Conservation (phyloP, 2,329 filamentous ascomycete species). For the Xylaria sp. region DNA sequence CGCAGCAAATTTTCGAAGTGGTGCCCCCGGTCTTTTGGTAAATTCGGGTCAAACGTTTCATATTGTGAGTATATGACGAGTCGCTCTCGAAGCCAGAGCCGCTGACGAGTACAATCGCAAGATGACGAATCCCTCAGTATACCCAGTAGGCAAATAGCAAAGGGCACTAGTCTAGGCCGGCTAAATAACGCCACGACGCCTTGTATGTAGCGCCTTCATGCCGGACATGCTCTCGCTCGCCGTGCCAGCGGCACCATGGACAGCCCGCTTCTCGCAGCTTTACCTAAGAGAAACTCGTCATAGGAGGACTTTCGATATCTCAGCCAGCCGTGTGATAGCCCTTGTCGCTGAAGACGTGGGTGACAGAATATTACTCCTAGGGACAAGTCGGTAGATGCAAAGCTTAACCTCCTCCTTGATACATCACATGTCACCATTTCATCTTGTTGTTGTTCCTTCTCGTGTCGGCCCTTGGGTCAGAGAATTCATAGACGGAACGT, state of each 20-base stretch:
- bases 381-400: too few relatives aligned
- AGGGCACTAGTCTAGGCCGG: constrained; percentile 5
- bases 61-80: neutral
- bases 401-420: too few relatives aligned
- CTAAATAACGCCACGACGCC: constrained; percentile 17
- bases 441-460: too few relatives aligned
- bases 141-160: neutral
- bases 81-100: neutral
- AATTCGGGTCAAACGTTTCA: too few relatives aligned
- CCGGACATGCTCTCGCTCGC: neutral
- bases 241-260: neutral
- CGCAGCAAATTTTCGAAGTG: too few relatives aligned
- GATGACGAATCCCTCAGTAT: neutral
- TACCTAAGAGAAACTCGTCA: constrained; percentile 22
- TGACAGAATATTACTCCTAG: too few relatives aligned
- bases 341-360: too few relatives aligned
- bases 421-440: too few relatives aligned
- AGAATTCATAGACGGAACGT: too few relatives aligned
- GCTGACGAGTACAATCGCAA: neutral
- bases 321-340: too few relatives aligned
- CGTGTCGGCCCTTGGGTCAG: too few relatives aligned
- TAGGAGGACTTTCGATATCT: neutral
- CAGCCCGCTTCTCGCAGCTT: neutral
- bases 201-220: neutral
- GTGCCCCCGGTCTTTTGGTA: too few relatives aligned